Base-by-base conservation (phyloP, 768 basidiomycete species). In the Naematelia aurantialba region DNA sequence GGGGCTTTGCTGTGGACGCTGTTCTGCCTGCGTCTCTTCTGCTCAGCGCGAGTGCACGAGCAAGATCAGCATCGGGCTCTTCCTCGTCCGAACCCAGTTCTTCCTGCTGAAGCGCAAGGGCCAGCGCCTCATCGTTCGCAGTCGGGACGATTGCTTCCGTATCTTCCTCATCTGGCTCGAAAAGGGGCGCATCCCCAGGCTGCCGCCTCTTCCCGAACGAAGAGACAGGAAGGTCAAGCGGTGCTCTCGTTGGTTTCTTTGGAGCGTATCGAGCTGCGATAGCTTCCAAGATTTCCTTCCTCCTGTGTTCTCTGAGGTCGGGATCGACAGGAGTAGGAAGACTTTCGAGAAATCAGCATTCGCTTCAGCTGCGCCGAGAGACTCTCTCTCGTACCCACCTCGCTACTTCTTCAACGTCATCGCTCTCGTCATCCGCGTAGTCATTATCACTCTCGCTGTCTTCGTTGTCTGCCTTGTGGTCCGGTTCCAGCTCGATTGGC, bases 401-500 rank as follows among this genome's bases (percentile, higher is more conserved):
- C 55, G 53, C 55, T 14, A 31, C 80, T 14, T 12, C 79, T 10
- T 79, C 73, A 24, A 75, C 68, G 34, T 65, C 64, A 34, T 57
- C 68, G 19, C 78, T 76, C 30, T 78, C 69, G 45, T 74, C 76
- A 45, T 70, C 69, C n/a, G 66, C 65, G 10, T 34, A 39, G 22
- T 58, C 59, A 25, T 22, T 45, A 39, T 54, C 58, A 17, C 73
- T 42, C 76, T 76, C 55, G 34, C 34, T 39, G 8, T 78, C 67
- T 34, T 72, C 67, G 47, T 69, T 58, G 62, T 60, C 39, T 21
- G 63, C 66, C 31, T 68, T 73, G 14, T 80, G 76, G n/a, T 87
- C 84, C 42, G 83, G 82, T 68, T 93, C 90, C 56, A 97, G 83
- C 55, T 86, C 83, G 58, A 97, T 97, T 4, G 93, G 93, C 64